Evolutionary conservation across 306 rosid genomes (phyloP).

Genomic region (Canavalia ensiformis): DNA sequence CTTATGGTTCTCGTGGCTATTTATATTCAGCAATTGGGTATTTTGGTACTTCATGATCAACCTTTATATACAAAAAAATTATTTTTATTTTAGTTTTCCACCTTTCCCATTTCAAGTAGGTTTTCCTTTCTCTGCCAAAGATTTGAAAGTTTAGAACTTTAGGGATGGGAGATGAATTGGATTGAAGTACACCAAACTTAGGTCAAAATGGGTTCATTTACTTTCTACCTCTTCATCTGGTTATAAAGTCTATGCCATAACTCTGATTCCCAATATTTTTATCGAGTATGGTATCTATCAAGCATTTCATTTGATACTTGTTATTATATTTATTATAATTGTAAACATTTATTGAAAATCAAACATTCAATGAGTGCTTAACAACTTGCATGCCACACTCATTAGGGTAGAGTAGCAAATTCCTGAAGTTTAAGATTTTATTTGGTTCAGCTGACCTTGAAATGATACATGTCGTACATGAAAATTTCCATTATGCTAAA

Average conservation of each 20-base stretch:
- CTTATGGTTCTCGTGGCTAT: not conserved
- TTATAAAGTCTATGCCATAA: too few relatives aligned
- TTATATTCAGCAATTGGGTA: not conserved
- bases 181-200: not conserved
- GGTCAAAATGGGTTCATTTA: not conserved
- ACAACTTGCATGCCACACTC: not conserved
- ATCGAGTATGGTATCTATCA: too few relatives aligned
- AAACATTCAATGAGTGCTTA: not conserved
- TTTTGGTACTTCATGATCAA: not conserved
- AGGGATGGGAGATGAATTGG: not conserved
- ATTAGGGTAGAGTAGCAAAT: not conserved
- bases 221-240: too few relatives aligned
- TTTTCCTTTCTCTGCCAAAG: not conserved
- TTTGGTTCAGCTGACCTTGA: not conserved
- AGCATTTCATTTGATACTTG: too few relatives aligned
- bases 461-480: not conserved
- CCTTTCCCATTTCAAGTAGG: not conserved
- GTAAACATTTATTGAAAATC: too few relatives aligned
- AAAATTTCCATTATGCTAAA: not conserved
- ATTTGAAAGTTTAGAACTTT: not conserved
- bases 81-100: not conserved
- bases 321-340: too few relatives aligned
- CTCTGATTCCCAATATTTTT: too few relatives aligned
- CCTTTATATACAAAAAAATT: not conserved
- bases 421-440: not conserved